A percentile compares a stretch with the other conserved stretches of the same genome.
phyloP scores from a whole-genome alignment of 257 asterid species.

The Salvia hispanica region DNA sequence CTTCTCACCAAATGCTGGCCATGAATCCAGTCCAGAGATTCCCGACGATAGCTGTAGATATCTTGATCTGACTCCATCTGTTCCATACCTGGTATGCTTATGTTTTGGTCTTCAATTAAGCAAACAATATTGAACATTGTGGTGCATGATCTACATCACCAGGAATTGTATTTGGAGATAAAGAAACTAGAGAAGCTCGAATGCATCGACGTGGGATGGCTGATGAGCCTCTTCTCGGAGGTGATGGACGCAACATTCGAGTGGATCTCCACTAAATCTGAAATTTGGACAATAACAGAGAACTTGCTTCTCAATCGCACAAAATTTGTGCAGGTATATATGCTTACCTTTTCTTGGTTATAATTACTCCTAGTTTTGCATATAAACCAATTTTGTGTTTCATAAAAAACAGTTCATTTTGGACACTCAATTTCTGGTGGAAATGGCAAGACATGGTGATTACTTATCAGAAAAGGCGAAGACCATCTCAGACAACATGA shows the following conservation, averaged over 20 bases:
- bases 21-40: slow-evolving; percentile 37
- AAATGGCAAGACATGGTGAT: slow-evolving; percentile 60
- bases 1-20: slow-evolving; percentile 46
- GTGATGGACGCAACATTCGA: slow-evolving; percentile 47
- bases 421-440: slow-evolving; percentile 68
- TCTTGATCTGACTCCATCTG: slow-evolving; percentile 51
- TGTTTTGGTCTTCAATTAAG: not conserved
- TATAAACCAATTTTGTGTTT: not conserved
- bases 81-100: slow-evolving; percentile 60
- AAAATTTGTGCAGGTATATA: slow-evolving; percentile 56
- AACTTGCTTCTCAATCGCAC: slow-evolving; percentile 28
- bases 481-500: slow-evolving; percentile 31
- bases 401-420: slow-evolving; percentile 50
- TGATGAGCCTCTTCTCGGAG: slow-evolving; percentile 50
- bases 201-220: slow-evolving; percentile 48
- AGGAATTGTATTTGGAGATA: slow-evolving; percentile 67
- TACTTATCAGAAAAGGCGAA: slow-evolving; percentile 45
- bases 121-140: too few relatives aligned
- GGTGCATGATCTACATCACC: slow-evolving; percentile 25
- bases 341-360: not conserved
- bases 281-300: slow-evolving; percentile 38
- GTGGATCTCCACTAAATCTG: slow-evolving; percentile 44
- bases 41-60: slow-evolving; percentile 39
- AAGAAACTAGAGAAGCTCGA: slow-evolving; percentile 59
- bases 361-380: not conserved